These are phyloP conservation scores for Solioccasus polychromus DNA, from an alignment of 768 basidiomycete species.

Conservation along the genomic window DNA sequence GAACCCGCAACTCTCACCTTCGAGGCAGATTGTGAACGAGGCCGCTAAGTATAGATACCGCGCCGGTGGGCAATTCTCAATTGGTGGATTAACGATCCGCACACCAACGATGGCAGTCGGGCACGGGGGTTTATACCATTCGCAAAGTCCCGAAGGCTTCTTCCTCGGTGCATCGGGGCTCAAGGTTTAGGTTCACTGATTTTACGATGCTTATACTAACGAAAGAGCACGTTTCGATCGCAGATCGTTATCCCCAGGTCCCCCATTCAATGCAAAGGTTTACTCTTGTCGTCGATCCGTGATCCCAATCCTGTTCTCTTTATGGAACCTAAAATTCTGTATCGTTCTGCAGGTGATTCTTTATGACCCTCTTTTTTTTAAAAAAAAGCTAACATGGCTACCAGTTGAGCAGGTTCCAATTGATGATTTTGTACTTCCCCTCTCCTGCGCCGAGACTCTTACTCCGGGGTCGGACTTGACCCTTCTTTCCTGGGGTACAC, in stretches of 20 bases:
- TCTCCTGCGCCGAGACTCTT: conserved; percentile 78
- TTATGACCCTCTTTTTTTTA: background rate
- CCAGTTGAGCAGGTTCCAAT: conserved; percentile 89
- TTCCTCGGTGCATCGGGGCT: conserved; percentile 89
- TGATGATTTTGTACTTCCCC: conserved; percentile 82
- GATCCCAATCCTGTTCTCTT: conserved; percentile 94
- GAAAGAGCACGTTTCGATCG: background rate
- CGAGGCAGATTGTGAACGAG: conserved; percentile 82
- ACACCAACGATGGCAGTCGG: conserved; percentile 91
- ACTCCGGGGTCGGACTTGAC: conserved; percentile 80
- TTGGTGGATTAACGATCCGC: conserved; percentile 79
- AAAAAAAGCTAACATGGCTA: conserved; percentile 7
- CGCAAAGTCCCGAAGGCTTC: conserved; percentile 92
- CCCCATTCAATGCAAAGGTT: conserved; percentile 93
- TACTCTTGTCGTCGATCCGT: conserved; percentile 80
- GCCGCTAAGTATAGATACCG: conserved; percentile 92
- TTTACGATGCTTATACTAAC: background rate
- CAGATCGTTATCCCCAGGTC: conserved; percentile 88
- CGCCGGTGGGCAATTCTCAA: conserved; percentile 78
- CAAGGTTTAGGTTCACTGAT: conserved; percentile 50
- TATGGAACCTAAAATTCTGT: conserved; percentile 93
- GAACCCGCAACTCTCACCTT: background rate
- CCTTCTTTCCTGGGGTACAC: conserved; percentile 89
- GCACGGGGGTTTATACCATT: conserved; percentile 92
- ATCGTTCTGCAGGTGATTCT: conserved; percentile 73